Evolutionary conservation across 345 rosid species (phyloP).

Genomic region (Heritiera fomes): DNA sequence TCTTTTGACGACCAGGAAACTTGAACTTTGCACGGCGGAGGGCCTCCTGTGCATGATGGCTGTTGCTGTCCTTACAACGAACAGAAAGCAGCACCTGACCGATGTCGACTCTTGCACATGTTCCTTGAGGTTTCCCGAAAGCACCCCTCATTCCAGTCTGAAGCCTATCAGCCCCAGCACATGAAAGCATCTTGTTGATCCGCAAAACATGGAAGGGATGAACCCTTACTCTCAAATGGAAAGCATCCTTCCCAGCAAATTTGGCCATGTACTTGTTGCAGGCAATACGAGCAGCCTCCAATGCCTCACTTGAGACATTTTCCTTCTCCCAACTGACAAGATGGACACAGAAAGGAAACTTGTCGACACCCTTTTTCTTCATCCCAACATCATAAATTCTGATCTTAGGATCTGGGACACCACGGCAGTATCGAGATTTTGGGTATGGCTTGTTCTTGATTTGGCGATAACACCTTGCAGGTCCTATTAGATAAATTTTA

Average conservation of each 20-base stretch:
- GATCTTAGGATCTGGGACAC: constrained; percentile 64
- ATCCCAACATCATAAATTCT: constrained; percentile 67
- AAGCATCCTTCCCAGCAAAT: constrained; percentile 62
- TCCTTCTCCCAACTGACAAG: constrained; percentile 71
- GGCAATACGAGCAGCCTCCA: constrained; percentile 70
- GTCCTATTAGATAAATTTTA: constrained; percentile 21
- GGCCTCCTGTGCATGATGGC: constrained; percentile 60
- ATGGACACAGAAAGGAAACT: constrained; percentile 66
- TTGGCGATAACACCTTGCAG: constrained; percentile 51
- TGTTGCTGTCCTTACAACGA: constrained; percentile 55
- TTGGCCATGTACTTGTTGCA: constrained; percentile 67
- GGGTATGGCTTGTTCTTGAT: constrained; percentile 69
- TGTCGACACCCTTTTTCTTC: constrained; percentile 66
- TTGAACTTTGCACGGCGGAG: constrained; percentile 60
- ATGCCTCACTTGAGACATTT: constrained; percentile 65
- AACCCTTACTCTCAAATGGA: constrained; percentile 59
- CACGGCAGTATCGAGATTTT: constrained; percentile 56
- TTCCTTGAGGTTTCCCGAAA: constrained; percentile 58
- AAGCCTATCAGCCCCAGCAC: constrained; percentile 72
- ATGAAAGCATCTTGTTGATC: constrained; percentile 71
- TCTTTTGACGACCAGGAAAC: constrained; percentile 67
- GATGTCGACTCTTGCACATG: constrained; percentile 53
- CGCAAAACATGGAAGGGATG: constrained; percentile 62
- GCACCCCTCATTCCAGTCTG: constrained; percentile 71
- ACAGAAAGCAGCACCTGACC: constrained; percentile 64